Evolutionary conservation across 208 protist species (phyloP).

Genomic region (Leishmania tropica): DNA sequence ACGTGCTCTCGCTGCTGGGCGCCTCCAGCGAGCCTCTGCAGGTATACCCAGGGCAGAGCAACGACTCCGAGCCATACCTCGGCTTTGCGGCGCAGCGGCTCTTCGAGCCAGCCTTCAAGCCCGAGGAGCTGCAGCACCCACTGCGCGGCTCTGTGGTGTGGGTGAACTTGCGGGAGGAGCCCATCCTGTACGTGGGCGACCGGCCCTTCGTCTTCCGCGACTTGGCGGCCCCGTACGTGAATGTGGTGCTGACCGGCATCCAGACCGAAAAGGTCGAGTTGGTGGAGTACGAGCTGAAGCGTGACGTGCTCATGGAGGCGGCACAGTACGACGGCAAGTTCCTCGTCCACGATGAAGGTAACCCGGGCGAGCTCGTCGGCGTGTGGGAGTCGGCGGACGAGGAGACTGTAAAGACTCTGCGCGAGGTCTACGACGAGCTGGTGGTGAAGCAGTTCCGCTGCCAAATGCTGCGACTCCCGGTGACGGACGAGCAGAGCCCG

Average conservation of each 20-base stretch:
- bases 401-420: constrained; percentile 82
- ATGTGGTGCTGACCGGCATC: constrained; percentile 90
- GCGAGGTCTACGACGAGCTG: constrained; percentile 81
- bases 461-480: constrained; percentile 71
- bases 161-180: constrained; percentile 90
- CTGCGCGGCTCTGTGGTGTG: constrained; percentile 86
- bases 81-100: constrained; percentile 78
- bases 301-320: constrained; percentile 82
- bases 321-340: constrained; percentile 76
- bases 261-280: constrained; percentile 83
- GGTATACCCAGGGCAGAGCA: constrained; percentile 72
- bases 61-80: constrained; percentile 80
- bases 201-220: constrained; percentile 87
- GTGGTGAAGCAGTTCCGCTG: constrained; percentile 56
- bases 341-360: constrained; percentile 88
- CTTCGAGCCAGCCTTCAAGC: constrained; percentile 78
- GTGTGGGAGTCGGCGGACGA: constrained; percentile 67
- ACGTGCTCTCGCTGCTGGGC: constrained; percentile 87
- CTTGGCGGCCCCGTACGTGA: constrained; percentile 86
- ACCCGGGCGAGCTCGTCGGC: constrained; percentile 86
- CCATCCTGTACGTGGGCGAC: constrained; percentile 89
- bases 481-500: constrained; percentile 90
- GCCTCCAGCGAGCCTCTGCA: constrained; percentile 68
- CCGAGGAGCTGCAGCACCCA: constrained; percentile 63
- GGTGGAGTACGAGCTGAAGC: constrained; percentile 72